Percentiles rank a stretch among this genome's conserved stretches.
These are phyloP conservation scores for Microdochium paspali DNA, from an alignment of 2,329 filamentous ascomycete genomes.

Conservation along the genomic window DNA sequence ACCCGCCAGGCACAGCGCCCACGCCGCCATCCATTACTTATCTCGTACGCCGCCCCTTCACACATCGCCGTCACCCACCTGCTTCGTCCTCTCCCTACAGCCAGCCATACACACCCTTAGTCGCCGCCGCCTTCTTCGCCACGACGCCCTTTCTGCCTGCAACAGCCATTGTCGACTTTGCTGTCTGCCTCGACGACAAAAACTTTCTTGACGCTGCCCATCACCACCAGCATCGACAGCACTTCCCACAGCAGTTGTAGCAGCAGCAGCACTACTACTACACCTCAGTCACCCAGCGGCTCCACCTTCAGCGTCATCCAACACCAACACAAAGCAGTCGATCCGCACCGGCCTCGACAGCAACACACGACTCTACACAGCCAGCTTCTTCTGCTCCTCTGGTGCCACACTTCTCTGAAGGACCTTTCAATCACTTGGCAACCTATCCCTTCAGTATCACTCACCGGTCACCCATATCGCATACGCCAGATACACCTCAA, in stretches of 20 bases:
- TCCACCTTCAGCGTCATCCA: not conserved
- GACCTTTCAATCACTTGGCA: not conserved
- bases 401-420: not conserved
- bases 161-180: not conserved
- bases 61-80: not conserved
- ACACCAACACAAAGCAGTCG: not conserved
- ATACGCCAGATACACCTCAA: constrained; percentile 3
- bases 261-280: not conserved
- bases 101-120: not conserved
- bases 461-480: constrained; percentile 13
- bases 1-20: not conserved
- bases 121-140: not conserved
- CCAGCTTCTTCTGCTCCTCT: not conserved
- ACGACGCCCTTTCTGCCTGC: not conserved
- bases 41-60: not conserved
- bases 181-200: not conserved
- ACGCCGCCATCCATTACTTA: not conserved
- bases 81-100: not conserved
- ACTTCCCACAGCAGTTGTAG: not conserved
- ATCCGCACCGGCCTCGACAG: not conserved
- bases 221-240: not conserved
- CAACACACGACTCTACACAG: not conserved
- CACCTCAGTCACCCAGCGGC: not conserved
- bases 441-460: constrained; percentile 2
- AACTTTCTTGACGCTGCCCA: not conserved